Evolutionary conservation across 2,329 filamentous ascomycete genomes (phyloP), one percentile per base, ranked within the genome.

Genomic region (Epichloe sp.): DNA sequence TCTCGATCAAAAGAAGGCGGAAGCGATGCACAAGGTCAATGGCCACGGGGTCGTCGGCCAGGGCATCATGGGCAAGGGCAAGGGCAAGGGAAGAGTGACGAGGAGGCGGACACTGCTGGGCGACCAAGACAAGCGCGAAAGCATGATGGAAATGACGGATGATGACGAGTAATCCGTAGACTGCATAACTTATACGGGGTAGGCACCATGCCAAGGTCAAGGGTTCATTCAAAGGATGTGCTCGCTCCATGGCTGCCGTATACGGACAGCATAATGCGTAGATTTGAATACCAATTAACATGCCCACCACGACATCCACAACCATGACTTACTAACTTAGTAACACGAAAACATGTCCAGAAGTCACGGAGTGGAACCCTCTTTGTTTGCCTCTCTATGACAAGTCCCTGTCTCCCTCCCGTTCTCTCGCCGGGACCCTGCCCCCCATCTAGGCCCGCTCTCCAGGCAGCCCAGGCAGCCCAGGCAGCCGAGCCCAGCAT

Each of bases 121-220:
- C 56, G 65, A 68, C 55, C 63, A 65, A 19, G 59, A 61, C 44
- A 68, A 64, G 50, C 71, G 64, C 6, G 72, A 73, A 52, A 73
- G 70, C 55, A 72, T 77, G 64, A 73, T 81, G 68, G 77, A 78
- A 43, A 69, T 78, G 69, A 76, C 74, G 53, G 78, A 80, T 59
- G 75, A 76, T 50, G 76, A 79, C 50, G 66, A 60, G 37, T 40
- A 19, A 19, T 3, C 19, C 19, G 19, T 19, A 31, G 26, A 10
- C 26, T 31, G 26, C 26, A 31, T 10, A 31, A 8, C 7, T 26
- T 3, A 3, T 1, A 10, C 7, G 15, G 37, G 17, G 38, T 40
- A 7, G 14, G 14, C 38, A 14, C 26, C 7, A 26, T 10, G 26
- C 3, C 26, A 26, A 26, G 26, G 7, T 26, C 26, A 8, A 3